These are phyloP conservation scores for Debaryomyces robertsiae DNA, from an alignment of 1,139 yeast genomes.

Conservation along the genomic window DNA sequence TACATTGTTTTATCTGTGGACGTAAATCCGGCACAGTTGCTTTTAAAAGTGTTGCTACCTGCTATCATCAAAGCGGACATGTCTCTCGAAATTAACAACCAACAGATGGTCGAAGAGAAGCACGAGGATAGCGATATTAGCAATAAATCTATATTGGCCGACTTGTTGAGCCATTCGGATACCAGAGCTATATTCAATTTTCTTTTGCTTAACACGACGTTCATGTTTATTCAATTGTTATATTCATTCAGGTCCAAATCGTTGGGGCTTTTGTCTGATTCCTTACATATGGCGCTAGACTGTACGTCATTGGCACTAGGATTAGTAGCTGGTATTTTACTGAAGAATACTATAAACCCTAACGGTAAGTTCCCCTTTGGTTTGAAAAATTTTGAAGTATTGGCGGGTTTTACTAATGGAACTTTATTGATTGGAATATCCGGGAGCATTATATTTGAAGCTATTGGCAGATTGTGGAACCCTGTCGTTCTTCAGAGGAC, in stretches of 20 bases:
- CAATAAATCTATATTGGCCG: conserved; percentile 25
- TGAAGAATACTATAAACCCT: conserved; percentile 51
- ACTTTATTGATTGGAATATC: conserved; percentile 85
- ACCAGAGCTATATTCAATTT: conserved; percentile 90
- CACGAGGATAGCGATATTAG: conserved; percentile 5
- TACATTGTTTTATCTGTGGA: conserved; percentile 23
- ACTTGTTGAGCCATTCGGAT: conserved; percentile 64
- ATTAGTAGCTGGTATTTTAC: conserved; percentile 73
- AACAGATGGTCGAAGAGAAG: conserved; percentile 1
- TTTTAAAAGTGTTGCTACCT: conserved; percentile 20
- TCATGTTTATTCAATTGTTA: conserved; percentile 90
- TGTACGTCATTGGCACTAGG: conserved; percentile 91
- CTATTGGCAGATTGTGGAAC: conserved; percentile 72
- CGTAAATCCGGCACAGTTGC: conserved; percentile 5
- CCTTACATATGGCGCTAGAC: conserved; percentile 94
- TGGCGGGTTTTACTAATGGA: conserved; percentile 96
- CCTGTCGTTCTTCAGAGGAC: conserved; percentile 82
- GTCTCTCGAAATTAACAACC: conserved; percentile 11
- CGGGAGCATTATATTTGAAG: conserved; percentile 84
- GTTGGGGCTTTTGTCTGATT: conserved; percentile 86
- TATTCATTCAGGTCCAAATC: conserved; percentile 94
- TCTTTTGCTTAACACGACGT: conserved; percentile 78
- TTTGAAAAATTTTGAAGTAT: conserved; percentile 77
- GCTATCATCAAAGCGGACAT: conserved; percentile 22
- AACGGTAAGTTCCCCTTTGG: conserved; percentile 85